Evolutionary conservation across 176 grass and related monocot species (phyloP).

Genomic region (Urochloa ruziziensis): DNA sequence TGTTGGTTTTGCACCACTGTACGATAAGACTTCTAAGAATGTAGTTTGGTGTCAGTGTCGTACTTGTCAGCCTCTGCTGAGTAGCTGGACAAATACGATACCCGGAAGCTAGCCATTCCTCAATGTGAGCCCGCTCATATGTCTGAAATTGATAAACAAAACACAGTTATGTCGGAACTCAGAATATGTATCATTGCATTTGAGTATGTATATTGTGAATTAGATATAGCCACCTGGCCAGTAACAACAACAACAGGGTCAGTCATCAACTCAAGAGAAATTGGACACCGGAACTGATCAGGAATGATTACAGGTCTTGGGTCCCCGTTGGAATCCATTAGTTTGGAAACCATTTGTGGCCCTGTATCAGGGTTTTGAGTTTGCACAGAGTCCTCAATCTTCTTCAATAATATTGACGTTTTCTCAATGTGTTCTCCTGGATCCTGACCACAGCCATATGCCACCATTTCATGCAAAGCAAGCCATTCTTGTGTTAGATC

Average conservation of each 20-base stretch:
- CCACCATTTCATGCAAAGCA: constrained; percentile 90
- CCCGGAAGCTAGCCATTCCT: constrained; percentile 73
- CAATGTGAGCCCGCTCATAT: constrained; percentile 70
- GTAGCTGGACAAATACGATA: constrained; percentile 80
- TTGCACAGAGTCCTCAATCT: constrained; percentile 93
- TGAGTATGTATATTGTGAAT: not conserved
- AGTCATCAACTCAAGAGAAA: constrained; percentile 91
- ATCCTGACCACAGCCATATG: constrained; percentile 67
- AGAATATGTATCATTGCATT: constrained; percentile 5
- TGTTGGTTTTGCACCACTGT: constrained; percentile 78
- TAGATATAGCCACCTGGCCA: constrained; percentile 46
- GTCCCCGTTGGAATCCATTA: constrained; percentile 18
- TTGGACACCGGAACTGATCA: constrained; percentile 91
- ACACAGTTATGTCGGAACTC: not conserved
- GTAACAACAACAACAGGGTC: constrained; percentile 89
- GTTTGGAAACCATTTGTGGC: constrained; percentile 34
- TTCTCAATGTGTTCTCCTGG: constrained; percentile 85
- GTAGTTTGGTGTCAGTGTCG: constrained; percentile 75
- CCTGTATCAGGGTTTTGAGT: constrained; percentile 89
- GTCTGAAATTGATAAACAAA: constrained; percentile 53
- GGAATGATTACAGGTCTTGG: constrained; percentile 47
- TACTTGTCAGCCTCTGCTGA: constrained; percentile 73
- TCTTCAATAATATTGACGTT: constrained; percentile 92
- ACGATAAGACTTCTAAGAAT: constrained; percentile 80
- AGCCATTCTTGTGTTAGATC: constrained; percentile 96